phyloP scores from a whole-genome alignment of 371 early-diverging fungal species.

The Rhizopus stolonifer region DNA sequence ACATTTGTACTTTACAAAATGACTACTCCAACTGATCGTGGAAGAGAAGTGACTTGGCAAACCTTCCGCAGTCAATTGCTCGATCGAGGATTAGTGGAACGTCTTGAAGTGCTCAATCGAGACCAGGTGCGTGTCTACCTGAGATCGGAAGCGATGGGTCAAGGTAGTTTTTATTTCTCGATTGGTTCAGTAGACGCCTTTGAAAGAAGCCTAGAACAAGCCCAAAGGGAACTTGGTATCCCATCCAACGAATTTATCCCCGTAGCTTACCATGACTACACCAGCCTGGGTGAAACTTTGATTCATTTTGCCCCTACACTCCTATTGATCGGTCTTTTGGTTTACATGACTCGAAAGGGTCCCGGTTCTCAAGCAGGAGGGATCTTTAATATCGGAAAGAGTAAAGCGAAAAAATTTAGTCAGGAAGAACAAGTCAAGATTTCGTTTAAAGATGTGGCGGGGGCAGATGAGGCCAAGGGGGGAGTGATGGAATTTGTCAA shows the following conservation, averaged over 20 bases:
- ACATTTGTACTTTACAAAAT: constrained; percentile 57
- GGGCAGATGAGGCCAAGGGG: constrained; percentile 99
- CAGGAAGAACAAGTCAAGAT: constrained; percentile 94
- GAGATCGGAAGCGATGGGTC: constrained; percentile 59
- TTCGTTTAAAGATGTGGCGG: constrained; percentile 99
- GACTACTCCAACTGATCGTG: constrained; percentile 46
- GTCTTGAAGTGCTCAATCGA: constrained; percentile 84
- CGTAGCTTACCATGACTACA: constrained; percentile 81
- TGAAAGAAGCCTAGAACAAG: constrained; percentile 87
- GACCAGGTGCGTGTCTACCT: constrained; percentile 80
- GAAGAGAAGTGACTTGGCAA: constrained; percentile 86
- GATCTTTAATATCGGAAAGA: constrained; percentile 96
- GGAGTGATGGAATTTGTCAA: constrained; percentile 99
- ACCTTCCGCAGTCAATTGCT: constrained; percentile 86
- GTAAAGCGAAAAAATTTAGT: constrained; percentile 94
- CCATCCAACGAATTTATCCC: constrained; percentile 89
- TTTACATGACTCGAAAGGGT: constrained; percentile 82
- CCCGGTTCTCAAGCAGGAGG: constrained; percentile 74
- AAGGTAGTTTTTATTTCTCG: constrained; percentile 67
- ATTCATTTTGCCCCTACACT: constrained; percentile 93
- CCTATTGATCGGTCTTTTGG: constrained; percentile 82
- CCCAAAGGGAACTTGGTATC: constrained; percentile 89
- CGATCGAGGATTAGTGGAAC: constrained; percentile 91
- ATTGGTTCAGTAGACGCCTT: constrained; percentile 96
- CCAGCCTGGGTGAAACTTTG: constrained; percentile 67